Evolutionary conservation across 805 yeast genomes (phyloP).

Genomic region (Cyberlindnera galapagoensis): DNA sequence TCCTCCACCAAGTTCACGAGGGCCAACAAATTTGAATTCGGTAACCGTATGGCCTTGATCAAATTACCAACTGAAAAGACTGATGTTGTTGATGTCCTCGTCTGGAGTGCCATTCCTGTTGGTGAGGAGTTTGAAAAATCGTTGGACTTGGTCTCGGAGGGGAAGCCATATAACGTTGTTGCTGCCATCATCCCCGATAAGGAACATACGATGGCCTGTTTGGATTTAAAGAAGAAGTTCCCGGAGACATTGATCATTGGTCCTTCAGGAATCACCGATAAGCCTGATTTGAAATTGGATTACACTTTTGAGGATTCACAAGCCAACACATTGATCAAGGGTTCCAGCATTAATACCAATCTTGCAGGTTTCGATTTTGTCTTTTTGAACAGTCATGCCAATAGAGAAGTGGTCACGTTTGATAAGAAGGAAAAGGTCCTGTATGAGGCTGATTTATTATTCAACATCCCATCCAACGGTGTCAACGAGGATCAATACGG

Average conservation of each 20-base stretch:
- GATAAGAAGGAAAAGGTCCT: constrained; percentile 42
- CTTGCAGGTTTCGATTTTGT: constrained; percentile 47
- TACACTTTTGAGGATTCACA: constrained; percentile 27
- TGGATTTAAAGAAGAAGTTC: constrained; percentile 40
- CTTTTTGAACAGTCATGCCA: constrained; percentile 49
- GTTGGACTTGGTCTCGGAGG: constrained; percentile 29
- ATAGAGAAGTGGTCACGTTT: constrained; percentile 50
- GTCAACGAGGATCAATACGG: constrained; percentile 46
- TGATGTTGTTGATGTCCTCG: constrained; percentile 31
- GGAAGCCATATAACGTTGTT: constrained; percentile 31
- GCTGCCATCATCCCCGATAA: constrained; percentile 55
- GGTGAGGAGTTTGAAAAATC: constrained; percentile 38
- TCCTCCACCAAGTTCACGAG: constrained; percentile 32
- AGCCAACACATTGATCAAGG: constrained; percentile 31
- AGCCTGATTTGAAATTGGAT: constrained; percentile 33
- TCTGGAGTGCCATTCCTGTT: constrained; percentile 57
- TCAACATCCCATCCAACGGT: constrained; percentile 47
- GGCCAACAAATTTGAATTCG: constrained; percentile 25
- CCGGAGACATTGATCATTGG: constrained; percentile 52
- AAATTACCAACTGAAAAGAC: constrained; percentile 23
- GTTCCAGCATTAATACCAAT: constrained; percentile 30
- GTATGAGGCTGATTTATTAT: constrained; percentile 54
- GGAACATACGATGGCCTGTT: constrained; percentile 61
- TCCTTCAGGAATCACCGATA: constrained; percentile 32
- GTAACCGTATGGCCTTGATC: constrained; percentile 35